A percentile compares a stretch with the other conserved stretches of the same genome.
Conservation (phyloP, 345 rosid genomes). For the Brassica cretica region DNA sequence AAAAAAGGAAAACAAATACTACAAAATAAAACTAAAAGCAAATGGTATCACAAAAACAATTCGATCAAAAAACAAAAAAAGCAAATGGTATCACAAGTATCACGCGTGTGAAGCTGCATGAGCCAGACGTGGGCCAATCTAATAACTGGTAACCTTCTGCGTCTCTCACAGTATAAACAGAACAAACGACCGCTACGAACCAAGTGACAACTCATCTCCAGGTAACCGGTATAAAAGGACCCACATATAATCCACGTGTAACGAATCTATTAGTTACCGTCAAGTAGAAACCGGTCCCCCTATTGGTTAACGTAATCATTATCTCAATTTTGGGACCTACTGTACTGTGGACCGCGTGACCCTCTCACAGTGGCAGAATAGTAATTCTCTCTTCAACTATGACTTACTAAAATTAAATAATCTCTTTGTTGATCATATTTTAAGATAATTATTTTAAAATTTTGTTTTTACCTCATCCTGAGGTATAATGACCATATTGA, state of each 20-base stretch:
- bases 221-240: slow-evolving; percentile 27
- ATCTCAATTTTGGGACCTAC: slow-evolving; percentile 12
- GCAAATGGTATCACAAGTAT: slow-evolving; percentile 35
- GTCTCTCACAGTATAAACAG: neutral
- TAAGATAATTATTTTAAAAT: neutral
- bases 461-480: neutral
- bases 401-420: neutral
- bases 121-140: slow-evolving; percentile 43
- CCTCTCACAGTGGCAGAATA: slow-evolving; percentile 18
- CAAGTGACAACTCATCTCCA: slow-evolving; percentile 27
- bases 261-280: neutral
- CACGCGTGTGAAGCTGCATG: slow-evolving; percentile 44
- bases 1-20: neutral
- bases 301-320: slow-evolving; percentile 33
- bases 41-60: neutral
- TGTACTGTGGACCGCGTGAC: slow-evolving; percentile 33
- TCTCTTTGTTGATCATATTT: neutral
- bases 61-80: neutral
- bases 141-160: slow-evolving; percentile 37
- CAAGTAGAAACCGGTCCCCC: slow-evolving; percentile 9
- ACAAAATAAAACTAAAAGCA: neutral
- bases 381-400: neutral
- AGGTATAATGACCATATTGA: neutral
- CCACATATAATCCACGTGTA: slow-evolving; percentile 12
- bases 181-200: slow-evolving; percentile 20